Evolutionary conservation across 768 basidiomycete species (phyloP).

Genomic region (Cubamyces lactineus): DNA sequence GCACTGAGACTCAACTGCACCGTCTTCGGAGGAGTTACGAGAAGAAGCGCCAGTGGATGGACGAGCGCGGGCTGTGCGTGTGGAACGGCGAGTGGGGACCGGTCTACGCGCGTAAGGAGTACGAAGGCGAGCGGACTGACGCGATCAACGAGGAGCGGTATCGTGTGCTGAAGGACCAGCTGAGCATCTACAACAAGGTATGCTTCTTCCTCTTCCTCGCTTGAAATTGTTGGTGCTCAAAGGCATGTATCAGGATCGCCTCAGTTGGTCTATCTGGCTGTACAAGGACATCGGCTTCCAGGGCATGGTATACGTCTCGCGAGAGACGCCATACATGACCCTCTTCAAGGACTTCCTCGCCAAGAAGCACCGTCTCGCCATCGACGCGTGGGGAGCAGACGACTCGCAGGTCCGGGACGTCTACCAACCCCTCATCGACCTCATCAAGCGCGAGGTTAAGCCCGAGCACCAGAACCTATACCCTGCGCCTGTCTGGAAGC

Average conservation of each 20-base stretch:
- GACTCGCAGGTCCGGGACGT: conserved; percentile 54
- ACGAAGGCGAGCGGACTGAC: conserved; percentile 59
- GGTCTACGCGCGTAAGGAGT: conserved; percentile 66
- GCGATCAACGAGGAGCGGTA: conserved; percentile 67
- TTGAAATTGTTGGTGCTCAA: neutral
- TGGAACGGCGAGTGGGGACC: conserved; percentile 89
- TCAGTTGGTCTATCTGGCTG: conserved; percentile 86
- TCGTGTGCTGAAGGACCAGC: conserved; percentile 71
- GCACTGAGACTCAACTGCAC: conserved; percentile 53
- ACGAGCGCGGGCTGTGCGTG: conserved; percentile 62
- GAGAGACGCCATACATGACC: conserved; percentile 70
- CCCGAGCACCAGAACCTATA: conserved; percentile 57
- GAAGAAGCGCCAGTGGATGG: conserved; percentile 81
- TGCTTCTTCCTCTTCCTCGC: conserved; percentile 10
- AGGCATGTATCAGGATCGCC: conserved; percentile 48
- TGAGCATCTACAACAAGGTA: conserved; percentile 70
- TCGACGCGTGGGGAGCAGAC: conserved; percentile 81
- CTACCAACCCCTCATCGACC: conserved; percentile 69
- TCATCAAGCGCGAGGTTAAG: conserved; percentile 58
- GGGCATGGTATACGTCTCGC: conserved; percentile 79
- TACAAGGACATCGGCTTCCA: conserved; percentile 90
- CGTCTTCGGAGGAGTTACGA: conserved; percentile 62
- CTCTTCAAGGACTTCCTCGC: conserved; percentile 69
- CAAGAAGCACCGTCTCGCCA: conserved; percentile 77
- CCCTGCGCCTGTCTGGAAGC: conserved; percentile 66